A percentile compares a stretch with the other conserved stretches of the same genome.
Conservation (phyloP, 2,329 filamentous ascomycete genomes). For the Hymenoscyphus albidus region DNA sequence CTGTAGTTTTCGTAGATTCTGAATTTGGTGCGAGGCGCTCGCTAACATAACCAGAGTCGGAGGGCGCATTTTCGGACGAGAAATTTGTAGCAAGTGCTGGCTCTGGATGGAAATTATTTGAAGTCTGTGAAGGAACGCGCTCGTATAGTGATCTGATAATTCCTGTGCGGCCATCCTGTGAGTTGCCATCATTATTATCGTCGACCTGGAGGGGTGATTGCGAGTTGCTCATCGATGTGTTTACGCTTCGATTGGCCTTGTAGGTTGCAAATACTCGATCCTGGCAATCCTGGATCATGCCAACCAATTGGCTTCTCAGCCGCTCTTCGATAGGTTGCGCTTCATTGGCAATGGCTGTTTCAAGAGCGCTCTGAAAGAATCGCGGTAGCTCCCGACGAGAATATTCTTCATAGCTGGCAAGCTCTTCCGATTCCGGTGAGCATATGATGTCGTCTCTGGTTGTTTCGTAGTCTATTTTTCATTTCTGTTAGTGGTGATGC, state of each 20-base stretch:
- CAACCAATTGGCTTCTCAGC: constrained; percentile 4
- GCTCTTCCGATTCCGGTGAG: constrained; percentile 3
- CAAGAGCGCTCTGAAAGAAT: constrained; percentile 6
- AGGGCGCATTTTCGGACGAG: neutral
- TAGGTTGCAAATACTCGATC: constrained; percentile 6
- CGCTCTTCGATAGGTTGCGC: constrained; percentile 1
- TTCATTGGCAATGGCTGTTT: neutral
- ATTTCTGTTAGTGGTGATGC: neutral
- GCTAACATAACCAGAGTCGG: neutral
- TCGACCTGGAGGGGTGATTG: neutral
- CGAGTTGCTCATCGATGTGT: neutral
- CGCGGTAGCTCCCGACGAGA: constrained; percentile 8
- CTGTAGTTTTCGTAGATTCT: neutral
- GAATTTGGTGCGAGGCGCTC: neutral
- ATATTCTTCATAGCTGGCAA: constrained; percentile 6
- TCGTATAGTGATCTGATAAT: neutral
- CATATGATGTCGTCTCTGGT: constrained; percentile 2
- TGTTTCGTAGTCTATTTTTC: constrained; percentile 6
- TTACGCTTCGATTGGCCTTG: neutral
- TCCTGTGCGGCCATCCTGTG: neutral
- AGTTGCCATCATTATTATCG: neutral
- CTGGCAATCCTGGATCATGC: constrained; percentile 8
- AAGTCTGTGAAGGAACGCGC: neutral
- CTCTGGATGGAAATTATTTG: neutral
- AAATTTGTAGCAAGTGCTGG: neutral